Conservation (phyloP, 2,329 filamentous ascomycete genomes). For the Sclerotinia trifoliorum region DNA sequence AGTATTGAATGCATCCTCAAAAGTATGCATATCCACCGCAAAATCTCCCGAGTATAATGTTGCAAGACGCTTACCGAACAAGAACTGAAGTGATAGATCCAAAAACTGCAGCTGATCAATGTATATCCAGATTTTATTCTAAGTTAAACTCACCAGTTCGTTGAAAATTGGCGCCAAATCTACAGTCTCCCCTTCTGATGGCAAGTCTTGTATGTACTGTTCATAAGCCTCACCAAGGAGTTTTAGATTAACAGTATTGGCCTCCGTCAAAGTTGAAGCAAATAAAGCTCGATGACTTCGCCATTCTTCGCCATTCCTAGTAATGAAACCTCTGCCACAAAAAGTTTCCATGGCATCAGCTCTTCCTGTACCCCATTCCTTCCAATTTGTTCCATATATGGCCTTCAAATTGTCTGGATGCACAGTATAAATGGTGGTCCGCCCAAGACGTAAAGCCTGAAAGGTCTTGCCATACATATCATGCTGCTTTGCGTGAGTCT, state of each 20-base stretch:
- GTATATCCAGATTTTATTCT: neutral
- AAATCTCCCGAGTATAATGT: neutral
- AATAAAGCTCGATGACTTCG: neutral
- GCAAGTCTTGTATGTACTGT: neutral
- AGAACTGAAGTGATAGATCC: slow-evolving; percentile 15
- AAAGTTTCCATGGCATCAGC: slow-evolving; percentile 6
- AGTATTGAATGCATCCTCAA: slow-evolving; percentile 4
- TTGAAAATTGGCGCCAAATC: slow-evolving; percentile 5
- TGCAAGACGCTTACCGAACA: slow-evolving; percentile 5
- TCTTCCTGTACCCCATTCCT: slow-evolving; percentile 10
- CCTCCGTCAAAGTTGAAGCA: slow-evolving; percentile 9
- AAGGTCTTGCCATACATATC: slow-evolving; percentile 6
- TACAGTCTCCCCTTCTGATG: neutral
- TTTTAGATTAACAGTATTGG: neutral
- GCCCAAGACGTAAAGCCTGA: neutral
- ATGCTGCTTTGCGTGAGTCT: neutral
- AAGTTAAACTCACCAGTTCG: neutral
- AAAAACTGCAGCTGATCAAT: neutral
- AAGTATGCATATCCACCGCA: neutral
- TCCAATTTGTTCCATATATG: neutral
- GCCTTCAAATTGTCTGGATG: slow-evolving; percentile 14
- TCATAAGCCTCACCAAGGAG: neutral
- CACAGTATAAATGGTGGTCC: neutral
- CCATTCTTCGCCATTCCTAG: slow-evolving; percentile 19
- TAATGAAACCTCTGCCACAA: slow-evolving; percentile 17